Evolutionary conservation across 2,329 filamentous ascomycete genomes (phyloP), one percentile per base, ranked within the genome.

Genomic region (Leptographium galeiforme): DNA sequence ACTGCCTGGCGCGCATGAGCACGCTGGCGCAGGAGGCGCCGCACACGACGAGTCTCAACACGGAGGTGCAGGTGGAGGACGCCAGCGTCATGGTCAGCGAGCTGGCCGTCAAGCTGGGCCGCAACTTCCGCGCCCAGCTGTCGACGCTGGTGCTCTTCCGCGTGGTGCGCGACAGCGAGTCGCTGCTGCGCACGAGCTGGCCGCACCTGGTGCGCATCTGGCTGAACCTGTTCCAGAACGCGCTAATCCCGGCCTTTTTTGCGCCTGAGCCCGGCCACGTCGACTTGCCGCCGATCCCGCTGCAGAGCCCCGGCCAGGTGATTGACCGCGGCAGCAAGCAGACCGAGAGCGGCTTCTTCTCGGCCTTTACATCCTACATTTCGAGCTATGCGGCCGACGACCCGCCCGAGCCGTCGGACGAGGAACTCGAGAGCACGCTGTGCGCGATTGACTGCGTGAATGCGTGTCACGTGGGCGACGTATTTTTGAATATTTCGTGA

Each of bases 331-430:
- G 84, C 54, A 77, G 86, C 44, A 86, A 88, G 58, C 75, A 83
- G 38, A 80, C 76, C 55, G 93, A 98, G 33, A 82, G 83, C 2
- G 89, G 93, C 7, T 79, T 98, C 50, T 89, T 98, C 65, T 95
- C 90, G 5, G 89, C 91, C 1, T 88, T 98, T 62, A 94, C 91
- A 0, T 95, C 87, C 6, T 98, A 97, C 63, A 89, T 98, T 36
- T 95, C 90, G n/a, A 97, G 91, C 66, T 97, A 98, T 66, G 93
- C 94, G 44, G 94, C 93, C 12, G 93, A 97, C 67, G 93, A 98
- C 63, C 93, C 93, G 13, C 93, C 93, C 0, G 93, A 98, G 69
- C 93, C 93, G 2, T 97, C 93, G 1, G 89, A 97, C 59, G 91
- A 97, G 65, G 93, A 98, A 66, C 76, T 98, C 34, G 93, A 98